A percentile compares a stretch with the other conserved stretches of the same genome.
Conservation (phyloP, 352 stramenopile species). For the Blastocystis sp. region DNA sequence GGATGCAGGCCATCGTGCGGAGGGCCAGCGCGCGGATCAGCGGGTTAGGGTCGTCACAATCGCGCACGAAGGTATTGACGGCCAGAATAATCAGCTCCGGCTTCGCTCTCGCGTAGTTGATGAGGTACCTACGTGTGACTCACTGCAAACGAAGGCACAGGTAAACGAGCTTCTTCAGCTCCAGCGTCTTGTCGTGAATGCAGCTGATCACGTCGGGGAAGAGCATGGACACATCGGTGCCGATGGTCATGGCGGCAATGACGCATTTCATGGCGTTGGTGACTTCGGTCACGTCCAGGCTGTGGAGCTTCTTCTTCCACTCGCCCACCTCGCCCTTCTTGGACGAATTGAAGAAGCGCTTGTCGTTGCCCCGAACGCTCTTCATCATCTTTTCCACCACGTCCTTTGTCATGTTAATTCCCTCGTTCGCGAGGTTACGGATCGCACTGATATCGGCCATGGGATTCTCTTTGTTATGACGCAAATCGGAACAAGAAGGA, state of each 20-base stretch:
- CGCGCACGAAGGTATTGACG: conserved; percentile 96
- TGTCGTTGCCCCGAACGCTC: conserved; percentile 83
- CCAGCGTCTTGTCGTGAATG: conserved; percentile 80
- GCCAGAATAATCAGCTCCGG: conserved; percentile 94
- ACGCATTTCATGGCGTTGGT: conserved; percentile 97
- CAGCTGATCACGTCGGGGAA: conserved; percentile 99
- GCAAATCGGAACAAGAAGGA: too few species aligned
- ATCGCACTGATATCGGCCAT: conserved; percentile 62
- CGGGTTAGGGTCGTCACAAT: conserved; percentile 85
- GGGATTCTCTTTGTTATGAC: background rate
- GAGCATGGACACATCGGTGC: conserved; percentile 96
- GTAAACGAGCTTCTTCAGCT: conserved; percentile 99
- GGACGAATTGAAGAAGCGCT: conserved; percentile 95
- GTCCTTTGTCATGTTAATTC: conserved; percentile 58
- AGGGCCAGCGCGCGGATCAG: conserved; percentile 91
- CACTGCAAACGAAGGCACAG: conserved; percentile 76
- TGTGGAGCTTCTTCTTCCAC: conserved; percentile 91
- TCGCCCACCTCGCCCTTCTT: conserved; percentile 98
- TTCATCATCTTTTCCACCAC: conserved; percentile 47
- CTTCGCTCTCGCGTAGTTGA: conserved; percentile 99
- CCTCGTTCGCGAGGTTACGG: conserved; percentile 56
- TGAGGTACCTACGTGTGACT: conserved; percentile 78
- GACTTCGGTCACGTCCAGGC: conserved; percentile 91
- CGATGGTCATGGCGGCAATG: conserved; percentile 98
- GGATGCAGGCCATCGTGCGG: conserved; percentile 97